Evolutionary conservation across 345 rosid genomes (phyloP), one percentile per base, ranked within the genome.

Genomic region (Cardamine occulta): DNA sequence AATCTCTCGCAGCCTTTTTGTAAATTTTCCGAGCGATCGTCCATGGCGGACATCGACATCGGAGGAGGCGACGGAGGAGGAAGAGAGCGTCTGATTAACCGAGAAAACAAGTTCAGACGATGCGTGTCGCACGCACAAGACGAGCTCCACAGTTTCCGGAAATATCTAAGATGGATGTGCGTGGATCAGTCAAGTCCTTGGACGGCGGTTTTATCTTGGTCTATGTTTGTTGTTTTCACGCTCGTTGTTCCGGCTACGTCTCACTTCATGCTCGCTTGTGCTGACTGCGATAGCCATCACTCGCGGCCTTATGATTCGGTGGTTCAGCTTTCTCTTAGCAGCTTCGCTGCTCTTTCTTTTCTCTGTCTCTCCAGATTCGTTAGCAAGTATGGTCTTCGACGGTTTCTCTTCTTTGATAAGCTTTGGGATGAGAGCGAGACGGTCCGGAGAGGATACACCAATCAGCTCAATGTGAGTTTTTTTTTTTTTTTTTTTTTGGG

Each of bases 381-480:
- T 14, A 83, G 81, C 77, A 85, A 79, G 74, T 92, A 76, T 56
- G 99, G 97, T 26, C 74, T 92, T 7, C 63, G 91, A 28, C 69
- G 97, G 66, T 95, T 95, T 75, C 80, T 95, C 68, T 95, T 95
- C 85, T 83, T 95, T 45, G 99, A 95, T 57, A 92, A 92, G 84
- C 99, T 95, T 13, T 88, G 89, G 58, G 87, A 88, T 72, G 99
- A 90, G 73, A 91, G 97, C 84, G 97, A 92, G 76, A 88, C 85
- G 12, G 97, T 92, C 0, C 74, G 99, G 1, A 55, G 53, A 0
- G 85, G 89, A 12, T 90, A 95, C 89, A 89, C 89, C 9, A 80
- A 70, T 26, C 89, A 86, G 80, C 97, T 95, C 86, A 83, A 90
- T 82, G 99, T 95, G 79, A 42, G 93, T 72, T 53, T 49, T 57